These are phyloP conservation scores for Ligustrum vulgare DNA, from an alignment of 257 asterid genomes.

Conservation along the genomic window DNA sequence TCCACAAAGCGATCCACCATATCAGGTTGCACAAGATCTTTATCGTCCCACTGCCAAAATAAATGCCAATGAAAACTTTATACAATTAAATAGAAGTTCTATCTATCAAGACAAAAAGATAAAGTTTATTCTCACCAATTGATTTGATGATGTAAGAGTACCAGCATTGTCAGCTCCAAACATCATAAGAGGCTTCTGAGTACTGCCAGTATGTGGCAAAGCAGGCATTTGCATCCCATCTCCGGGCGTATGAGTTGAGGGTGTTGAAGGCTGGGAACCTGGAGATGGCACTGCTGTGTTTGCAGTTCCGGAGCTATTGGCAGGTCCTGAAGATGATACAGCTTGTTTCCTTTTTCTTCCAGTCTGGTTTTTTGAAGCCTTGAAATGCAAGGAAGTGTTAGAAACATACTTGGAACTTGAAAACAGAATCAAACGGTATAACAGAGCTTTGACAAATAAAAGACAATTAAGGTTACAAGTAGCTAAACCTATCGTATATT, in stretches of 20 bases:
- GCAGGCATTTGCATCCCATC: constrained; percentile 87
- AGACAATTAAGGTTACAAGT: not conserved
- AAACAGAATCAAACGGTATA: not conserved
- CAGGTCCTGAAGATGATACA: constrained; percentile 90
- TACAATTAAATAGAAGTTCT: constrained; percentile 2
- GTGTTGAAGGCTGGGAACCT: constrained; percentile 98
- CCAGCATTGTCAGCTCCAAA: constrained; percentile 83
- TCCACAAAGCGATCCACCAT: constrained; percentile 99
- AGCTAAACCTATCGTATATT: not conserved
- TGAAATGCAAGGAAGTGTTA: constrained; percentile 47
- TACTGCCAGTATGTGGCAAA: constrained; percentile 77
- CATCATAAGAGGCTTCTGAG: constrained; percentile 84
- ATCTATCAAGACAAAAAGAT: constrained; percentile 10
- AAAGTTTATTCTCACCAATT: constrained; percentile 54
- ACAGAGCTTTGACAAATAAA: not conserved
- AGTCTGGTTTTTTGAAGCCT: constrained; percentile 90
- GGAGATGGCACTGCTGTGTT: constrained; percentile 99
- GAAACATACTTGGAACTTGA: constrained; percentile 25
- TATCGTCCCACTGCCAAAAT: constrained; percentile 90
- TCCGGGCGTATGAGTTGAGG: constrained; percentile 96
- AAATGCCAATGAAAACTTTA: constrained; percentile 29
- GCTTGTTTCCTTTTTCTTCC: constrained; percentile 97
- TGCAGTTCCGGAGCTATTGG: constrained; percentile 97
- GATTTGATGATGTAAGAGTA: constrained; percentile 86
- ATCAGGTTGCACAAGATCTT: constrained; percentile 90